A percentile compares a stretch with the other conserved stretches of the same genome.
phyloP scores from a whole-genome alignment of 768 basidiomycete genomes.

The Artomyces pyxidatus region DNA sequence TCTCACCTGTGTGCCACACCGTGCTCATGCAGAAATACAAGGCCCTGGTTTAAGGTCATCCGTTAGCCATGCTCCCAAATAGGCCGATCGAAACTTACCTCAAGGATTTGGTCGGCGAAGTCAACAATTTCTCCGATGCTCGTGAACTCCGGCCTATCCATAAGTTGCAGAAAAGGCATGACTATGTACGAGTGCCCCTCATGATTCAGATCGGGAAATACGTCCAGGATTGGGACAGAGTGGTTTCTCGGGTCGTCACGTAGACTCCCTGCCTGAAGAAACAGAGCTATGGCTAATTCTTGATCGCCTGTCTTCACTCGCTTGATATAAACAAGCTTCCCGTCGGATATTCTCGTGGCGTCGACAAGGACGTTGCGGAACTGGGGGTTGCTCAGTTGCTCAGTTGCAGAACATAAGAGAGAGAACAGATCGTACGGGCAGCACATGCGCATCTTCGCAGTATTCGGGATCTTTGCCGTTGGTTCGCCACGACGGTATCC shows the following conservation, averaged over 20 bases:
- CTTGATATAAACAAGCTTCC: slow-evolving; percentile 24
- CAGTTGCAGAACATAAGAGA: too few species aligned
- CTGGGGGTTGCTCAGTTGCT: too few species aligned
- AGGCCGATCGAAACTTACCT: slow-evolving; percentile 1
- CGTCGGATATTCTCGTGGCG: slow-evolving; percentile 24
- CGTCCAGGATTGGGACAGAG: slow-evolving; percentile 10
- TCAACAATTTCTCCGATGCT: slow-evolving; percentile 6
- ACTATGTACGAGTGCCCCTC: slow-evolving; percentile 6
- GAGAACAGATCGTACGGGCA: neutral
- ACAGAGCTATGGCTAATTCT: slow-evolving; percentile 14
- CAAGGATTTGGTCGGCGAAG: slow-evolving; percentile 9
- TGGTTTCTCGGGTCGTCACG: slow-evolving; percentile 6
- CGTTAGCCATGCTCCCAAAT: neutral
- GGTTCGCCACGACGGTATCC: neutral
- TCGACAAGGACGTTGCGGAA: slow-evolving; percentile 21
- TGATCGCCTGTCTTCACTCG: slow-evolving; percentile 3
- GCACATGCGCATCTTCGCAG: neutral
- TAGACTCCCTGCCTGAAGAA: neutral
- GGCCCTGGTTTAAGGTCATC: too few species aligned
- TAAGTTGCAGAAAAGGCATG: slow-evolving; percentile 9
- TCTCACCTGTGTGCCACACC: slow-evolving; percentile 11
- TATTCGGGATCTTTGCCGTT: neutral
- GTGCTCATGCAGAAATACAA: slow-evolving; percentile 10
- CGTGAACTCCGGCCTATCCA: neutral
- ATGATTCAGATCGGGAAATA: neutral